Evolutionary conservation across 768 basidiomycete genomes (phyloP), one percentile per base, ranked within the genome.

Genomic region (Tephrocybe rancida): DNA sequence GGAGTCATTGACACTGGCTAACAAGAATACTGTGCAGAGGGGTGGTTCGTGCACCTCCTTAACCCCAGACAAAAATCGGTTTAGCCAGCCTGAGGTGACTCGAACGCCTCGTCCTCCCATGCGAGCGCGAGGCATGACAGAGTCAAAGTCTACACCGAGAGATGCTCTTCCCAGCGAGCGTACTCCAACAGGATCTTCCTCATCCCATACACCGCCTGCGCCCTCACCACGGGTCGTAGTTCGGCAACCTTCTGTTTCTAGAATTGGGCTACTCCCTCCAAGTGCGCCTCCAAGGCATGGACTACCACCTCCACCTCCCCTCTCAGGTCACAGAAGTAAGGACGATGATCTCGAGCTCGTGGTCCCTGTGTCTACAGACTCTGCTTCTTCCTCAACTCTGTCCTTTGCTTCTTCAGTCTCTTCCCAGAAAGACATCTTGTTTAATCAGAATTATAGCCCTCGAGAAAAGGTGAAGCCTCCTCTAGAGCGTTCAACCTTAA

Each of bases 51-150:
- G 70, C 26, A 60, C 67, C 5, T 70, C 70, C 5, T 52, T 70
- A 9, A 69, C 67, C 19, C 26, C 26, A 3, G 65, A 65, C 39
- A 67, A 61, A 51, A 71, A 69, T 50, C 65, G 69, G 10, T 56
- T 66, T 25, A 73, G 67, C 56, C 70, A 74, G 38, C 66, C 71
- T 8, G 69, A 72, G 22, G 55, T 67, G 9, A 52, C 57, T 29
- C 58, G 63, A 18, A 59, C 62, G 21, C 57, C 67, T 37, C 72
- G 78, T n/a, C 75, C 78, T 18, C 70, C 64, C 13, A 69, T 74
- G 67, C 75, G 79, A 24, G 68, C 78, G n/a, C 68, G 79, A 58
- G 78, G 80, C 18, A 70, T 82, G 68, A 81, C 80, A 10, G 79
- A 81, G 38, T 67, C 64, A 39, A 71, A 66, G 3, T 46, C 64